Percentiles rank a stretch among this genome's conserved stretches.
Conservation (phyloP, 805 yeast genomes). For the Wilhelminamyces savonicus region DNA sequence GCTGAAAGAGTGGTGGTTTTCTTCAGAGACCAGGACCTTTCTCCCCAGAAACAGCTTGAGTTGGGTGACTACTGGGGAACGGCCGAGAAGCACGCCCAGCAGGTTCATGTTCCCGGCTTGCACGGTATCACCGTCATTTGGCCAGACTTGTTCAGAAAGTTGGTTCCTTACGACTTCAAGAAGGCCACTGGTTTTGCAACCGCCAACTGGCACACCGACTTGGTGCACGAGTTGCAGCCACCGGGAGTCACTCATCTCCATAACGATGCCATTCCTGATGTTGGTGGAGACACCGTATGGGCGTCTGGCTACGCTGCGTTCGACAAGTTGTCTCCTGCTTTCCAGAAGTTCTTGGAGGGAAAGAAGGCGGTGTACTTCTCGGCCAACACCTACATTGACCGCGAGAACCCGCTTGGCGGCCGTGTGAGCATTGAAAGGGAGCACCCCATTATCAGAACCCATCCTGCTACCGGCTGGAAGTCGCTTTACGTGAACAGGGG, state of each 20-base stretch:
- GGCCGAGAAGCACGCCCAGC: slow-evolving; percentile 13
- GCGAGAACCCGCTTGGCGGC: slow-evolving; percentile 24
- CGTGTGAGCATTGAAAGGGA: slow-evolving; percentile 22
- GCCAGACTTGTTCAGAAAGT: slow-evolving; percentile 9
- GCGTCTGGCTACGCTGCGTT: slow-evolving; percentile 1
- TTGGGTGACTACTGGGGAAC: slow-evolving; percentile 24
- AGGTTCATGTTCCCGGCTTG: slow-evolving; percentile 7
- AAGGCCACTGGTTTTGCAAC: slow-evolving; percentile 5
- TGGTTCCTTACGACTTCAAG: slow-evolving; percentile 9
- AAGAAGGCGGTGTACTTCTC: neutral
- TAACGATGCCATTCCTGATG: slow-evolving; percentile 9
- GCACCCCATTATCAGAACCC: slow-evolving; percentile 2
- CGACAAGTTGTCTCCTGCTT: slow-evolving; percentile 1
- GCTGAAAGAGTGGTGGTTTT: slow-evolving; percentile 26
- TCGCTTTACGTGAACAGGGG: slow-evolving; percentile 1
- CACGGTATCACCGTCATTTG: slow-evolving; percentile 9
- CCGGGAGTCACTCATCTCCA: slow-evolving; percentile 13
- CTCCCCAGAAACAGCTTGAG: slow-evolving; percentile 24
- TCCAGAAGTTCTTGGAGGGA: slow-evolving; percentile 1
- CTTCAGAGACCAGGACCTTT: slow-evolving; percentile 24
- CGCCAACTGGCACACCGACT: slow-evolving; percentile 12
- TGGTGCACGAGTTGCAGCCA: slow-evolving; percentile 13
- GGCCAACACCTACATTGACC: slow-evolving; percentile 1
- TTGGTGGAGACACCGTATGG: slow-evolving; percentile 1
- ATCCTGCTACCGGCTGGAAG: slow-evolving; percentile 2